These are phyloP conservation scores for Chloranthus sessilifolius DNA, from an alignment of 164 flowering plant genomes.

Conservation along the genomic window DNA sequence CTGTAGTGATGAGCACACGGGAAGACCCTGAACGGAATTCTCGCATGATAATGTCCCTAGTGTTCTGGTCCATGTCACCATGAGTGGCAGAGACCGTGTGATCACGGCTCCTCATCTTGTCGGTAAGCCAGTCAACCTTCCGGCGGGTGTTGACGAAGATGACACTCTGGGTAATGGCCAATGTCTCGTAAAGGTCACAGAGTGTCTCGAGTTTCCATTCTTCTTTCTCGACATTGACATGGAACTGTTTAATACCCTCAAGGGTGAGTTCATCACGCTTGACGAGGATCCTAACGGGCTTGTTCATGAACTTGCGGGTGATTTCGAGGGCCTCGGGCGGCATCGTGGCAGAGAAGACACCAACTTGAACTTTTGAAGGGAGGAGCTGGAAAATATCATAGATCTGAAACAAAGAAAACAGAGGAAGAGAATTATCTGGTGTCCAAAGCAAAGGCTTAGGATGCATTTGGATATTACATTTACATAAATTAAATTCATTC, in stretches of 20 bases:
- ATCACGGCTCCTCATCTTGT: conserved; percentile 82
- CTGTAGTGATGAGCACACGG: conserved; percentile 83
- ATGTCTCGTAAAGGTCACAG: conserved; percentile 75
- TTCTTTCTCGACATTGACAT: conserved; percentile 74
- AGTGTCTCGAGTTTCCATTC: conserved; percentile 82
- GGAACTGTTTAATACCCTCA: conserved; percentile 84
- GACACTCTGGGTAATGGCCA: conserved; percentile 87
- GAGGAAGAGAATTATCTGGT: no score
- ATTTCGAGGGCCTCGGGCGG: conserved; percentile 88
- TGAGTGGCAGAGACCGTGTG: conserved; percentile 87
- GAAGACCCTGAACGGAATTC: conserved; percentile 87
- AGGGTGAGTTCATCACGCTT: conserved; percentile 87
- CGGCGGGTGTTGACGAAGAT: conserved; percentile 84
- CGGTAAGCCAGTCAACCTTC: conserved; percentile 89
- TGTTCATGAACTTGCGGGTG: conserved; percentile 83
- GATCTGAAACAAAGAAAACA: conserved; percentile 41
- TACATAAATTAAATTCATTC: no score
- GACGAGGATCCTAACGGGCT: conserved; percentile 77
- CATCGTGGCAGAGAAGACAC: conserved; percentile 91
- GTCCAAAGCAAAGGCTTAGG: no score
- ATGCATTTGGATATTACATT: no score
- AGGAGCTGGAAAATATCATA: conserved; percentile 83
- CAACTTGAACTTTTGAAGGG: conserved; percentile 74
- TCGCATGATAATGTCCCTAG: conserved; percentile 81
- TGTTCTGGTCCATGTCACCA: conserved; percentile 91